Conservation (phyloP, 805 yeast genomes). For the Wickerhamiella nectarea region DNA sequence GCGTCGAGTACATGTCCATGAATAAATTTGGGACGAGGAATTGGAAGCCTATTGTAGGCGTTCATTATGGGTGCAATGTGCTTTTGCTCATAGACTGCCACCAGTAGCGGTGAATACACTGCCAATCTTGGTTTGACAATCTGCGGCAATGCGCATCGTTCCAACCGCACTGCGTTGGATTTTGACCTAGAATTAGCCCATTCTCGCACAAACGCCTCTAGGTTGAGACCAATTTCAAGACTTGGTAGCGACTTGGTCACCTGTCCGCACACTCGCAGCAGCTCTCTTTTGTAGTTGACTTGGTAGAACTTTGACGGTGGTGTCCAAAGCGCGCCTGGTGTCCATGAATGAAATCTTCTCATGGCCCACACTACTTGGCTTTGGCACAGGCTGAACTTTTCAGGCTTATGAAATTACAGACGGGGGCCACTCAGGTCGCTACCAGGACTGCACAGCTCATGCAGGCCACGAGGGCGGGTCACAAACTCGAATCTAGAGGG, state of each 20-base stretch:
- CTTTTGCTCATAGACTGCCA: neutral
- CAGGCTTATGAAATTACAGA: constrained; percentile 52
- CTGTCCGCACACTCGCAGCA: neutral
- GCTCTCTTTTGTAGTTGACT: neutral
- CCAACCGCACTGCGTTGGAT: neutral
- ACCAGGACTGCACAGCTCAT: constrained; percentile 70
- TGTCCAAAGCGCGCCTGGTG: constrained; percentile 9
- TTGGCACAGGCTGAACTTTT: constrained; percentile 11
- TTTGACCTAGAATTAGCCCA: neutral
- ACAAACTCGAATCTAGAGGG: constrained; percentile 11
- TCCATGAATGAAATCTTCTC: constrained; percentile 3
- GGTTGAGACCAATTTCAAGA: constrained; percentile 29
- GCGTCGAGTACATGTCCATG: constrained; percentile 9
- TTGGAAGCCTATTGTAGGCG: constrained; percentile 3
- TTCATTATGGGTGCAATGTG: neutral
- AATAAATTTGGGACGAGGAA: constrained; percentile 6
- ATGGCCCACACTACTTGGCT: neutral
- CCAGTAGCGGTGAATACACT: constrained; percentile 1
- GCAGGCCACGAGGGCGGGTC: constrained; percentile 36
- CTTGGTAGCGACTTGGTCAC: constrained; percentile 24
- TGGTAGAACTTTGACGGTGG: constrained; percentile 2
- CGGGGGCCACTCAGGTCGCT: constrained; percentile 60
- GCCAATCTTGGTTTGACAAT: neutral
- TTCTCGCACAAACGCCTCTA: neutral
- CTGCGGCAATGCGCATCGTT: neutral